Conservation (phyloP, 2,329 filamentous ascomycete genomes). For the Diplodia scrobiculata region DNA sequence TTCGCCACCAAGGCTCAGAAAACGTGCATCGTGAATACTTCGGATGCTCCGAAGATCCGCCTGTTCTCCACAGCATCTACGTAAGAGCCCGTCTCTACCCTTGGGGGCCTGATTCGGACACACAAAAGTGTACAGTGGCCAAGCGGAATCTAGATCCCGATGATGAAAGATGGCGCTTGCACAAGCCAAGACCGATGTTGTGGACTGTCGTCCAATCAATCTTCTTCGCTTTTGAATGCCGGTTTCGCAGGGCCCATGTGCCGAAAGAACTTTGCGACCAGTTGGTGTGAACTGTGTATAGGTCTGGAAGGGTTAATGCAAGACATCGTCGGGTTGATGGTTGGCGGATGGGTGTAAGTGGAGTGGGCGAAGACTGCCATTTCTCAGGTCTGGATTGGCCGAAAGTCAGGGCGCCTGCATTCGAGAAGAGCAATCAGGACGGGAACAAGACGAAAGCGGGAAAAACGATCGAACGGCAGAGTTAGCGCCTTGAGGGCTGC, state of each 20-base stretch:
- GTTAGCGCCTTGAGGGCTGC: not conserved
- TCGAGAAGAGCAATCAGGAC: not conserved
- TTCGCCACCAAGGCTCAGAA: not conserved
- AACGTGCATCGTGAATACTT: not conserved
- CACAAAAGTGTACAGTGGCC: not conserved
- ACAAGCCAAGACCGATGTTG: not conserved
- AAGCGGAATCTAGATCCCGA: constrained; percentile 19
- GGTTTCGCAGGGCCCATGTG: not conserved
- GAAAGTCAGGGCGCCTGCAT: not conserved
- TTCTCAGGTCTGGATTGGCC: not conserved
- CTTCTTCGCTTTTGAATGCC: not conserved
- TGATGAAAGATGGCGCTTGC: constrained; percentile 13
- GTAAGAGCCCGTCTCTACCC: not conserved
- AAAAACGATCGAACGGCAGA: not conserved
- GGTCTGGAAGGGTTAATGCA: not conserved
- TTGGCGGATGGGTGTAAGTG: not conserved
- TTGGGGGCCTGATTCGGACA: not conserved
- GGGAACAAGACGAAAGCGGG: not conserved
- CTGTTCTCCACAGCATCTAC: not conserved
- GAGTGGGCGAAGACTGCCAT: constrained; percentile 5
- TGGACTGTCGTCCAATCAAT: not conserved
- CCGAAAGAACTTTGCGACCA: not conserved
- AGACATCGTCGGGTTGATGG: not conserved
- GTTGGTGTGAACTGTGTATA: not conserved
- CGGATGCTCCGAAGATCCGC: not conserved